Conservation (phyloP, 2,329 filamentous ascomycete species). For the Colletotrichum sp. region DNA sequence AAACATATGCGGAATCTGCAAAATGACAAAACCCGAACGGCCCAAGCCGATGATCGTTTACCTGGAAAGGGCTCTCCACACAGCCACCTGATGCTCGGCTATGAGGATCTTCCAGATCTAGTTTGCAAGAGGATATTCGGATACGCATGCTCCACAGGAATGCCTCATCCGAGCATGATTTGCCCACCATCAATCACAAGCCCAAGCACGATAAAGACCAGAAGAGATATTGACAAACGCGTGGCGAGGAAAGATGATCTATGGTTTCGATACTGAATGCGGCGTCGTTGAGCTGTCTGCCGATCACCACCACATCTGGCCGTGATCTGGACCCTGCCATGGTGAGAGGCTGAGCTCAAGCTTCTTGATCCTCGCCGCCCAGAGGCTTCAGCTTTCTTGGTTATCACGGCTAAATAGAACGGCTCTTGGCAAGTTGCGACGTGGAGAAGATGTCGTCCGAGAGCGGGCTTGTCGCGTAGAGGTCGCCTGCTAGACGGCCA, state of each 20-base stretch:
- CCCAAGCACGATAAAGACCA: background rate
- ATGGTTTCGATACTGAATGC: background rate
- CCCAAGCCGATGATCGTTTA: background rate
- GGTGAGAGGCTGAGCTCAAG: constrained; percentile 15
- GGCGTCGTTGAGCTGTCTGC: background rate
- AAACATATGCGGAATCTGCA: background rate
- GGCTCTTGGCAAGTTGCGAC: constrained; percentile 9
- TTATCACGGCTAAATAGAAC: constrained; percentile 13
- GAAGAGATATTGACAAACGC: background rate
- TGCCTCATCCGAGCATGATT: background rate
- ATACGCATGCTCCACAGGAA: constrained; percentile 7
- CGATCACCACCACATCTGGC: background rate
- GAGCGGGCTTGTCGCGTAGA: background rate
- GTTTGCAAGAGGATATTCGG: background rate
- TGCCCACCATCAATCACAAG: background rate
- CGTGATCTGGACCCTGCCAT: background rate
- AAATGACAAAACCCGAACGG: background rate
- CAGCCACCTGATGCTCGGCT: background rate
- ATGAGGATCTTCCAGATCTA: background rate
- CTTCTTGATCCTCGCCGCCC: constrained; percentile 11
- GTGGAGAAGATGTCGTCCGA: background rate
- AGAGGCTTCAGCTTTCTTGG: background rate
- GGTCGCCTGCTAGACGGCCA: background rate
- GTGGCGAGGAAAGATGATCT: background rate
- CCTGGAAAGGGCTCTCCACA: background rate